Evolutionary conservation across 257 asterid species (phyloP), one percentile per base, ranked within the genome.

Genomic region (Paraleonurus japonicus): DNA sequence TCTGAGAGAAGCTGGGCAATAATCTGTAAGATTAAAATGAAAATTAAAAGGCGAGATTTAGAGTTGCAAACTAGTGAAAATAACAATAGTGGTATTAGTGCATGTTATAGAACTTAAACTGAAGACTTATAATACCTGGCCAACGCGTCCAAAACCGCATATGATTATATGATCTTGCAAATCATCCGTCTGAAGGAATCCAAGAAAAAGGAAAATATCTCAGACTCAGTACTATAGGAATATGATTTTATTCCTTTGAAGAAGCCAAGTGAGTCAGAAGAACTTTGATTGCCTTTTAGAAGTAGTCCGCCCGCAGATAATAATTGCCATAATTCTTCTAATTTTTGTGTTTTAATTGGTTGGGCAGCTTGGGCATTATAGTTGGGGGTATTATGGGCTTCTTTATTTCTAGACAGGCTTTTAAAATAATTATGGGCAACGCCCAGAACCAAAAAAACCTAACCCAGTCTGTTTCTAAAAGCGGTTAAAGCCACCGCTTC

Each of bases 1-100:
- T 95, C 99, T 12, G 99, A 95, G 79, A 95, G 98, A 88, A 95
- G 99, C 80, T 95, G 99, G 62, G 99, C 99, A 72, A 95, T 95
- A 69, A 95, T 95, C 99, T 95, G 95, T 53, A 75, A 32, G 26
- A 59, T 79, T 59, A 73, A 73, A 35, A 71, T 55, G 50, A 73
- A 61, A 62, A 45, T 69, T 70, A 69, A 20, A 53, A 37, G 54
- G 4, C 0, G 24, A 66, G 7, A 27, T 43, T 27, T 2, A 39
- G 45, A 65, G 54, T 33, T 63, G 57, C 16, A 58, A 70, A 74
- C 27, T 43, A 70, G 57, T 3, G 67, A 11, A 6, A 50, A 59
- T 37, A 71, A 47, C 28, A 11, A 62, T 43, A 75, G 47, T 4
- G 60, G 39, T 39, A 15, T 16, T 61, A 45, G 30, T 39, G 33